Evolutionary conservation across 495 filamentous ascomycete genomes (phyloP).

Genomic region (Penicillium bialowiezense): DNA sequence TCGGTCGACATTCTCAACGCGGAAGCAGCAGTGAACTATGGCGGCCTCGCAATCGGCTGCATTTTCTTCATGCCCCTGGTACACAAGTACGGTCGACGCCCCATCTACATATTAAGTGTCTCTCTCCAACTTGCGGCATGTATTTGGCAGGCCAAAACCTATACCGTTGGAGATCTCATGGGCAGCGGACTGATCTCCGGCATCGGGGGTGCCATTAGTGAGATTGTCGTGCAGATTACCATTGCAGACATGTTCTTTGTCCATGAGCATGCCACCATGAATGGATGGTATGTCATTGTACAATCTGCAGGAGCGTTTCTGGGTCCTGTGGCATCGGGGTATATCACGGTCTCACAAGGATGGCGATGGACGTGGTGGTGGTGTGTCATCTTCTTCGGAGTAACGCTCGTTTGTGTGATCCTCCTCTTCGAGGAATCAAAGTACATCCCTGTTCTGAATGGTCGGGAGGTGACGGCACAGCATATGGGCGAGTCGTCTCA

Average conservation of each 20-base stretch:
- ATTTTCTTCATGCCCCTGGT: slow-evolving; percentile 46
- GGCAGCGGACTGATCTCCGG: slow-evolving; percentile 32
- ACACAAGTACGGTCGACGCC: slow-evolving; percentile 43
- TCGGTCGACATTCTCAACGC: slow-evolving; percentile 33
- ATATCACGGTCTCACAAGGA: slow-evolving; percentile 40
- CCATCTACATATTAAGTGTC: slow-evolving; percentile 41
- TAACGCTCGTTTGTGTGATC: slow-evolving; percentile 31
- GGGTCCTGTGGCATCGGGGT: slow-evolving; percentile 43
- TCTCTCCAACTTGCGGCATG: slow-evolving; percentile 30
- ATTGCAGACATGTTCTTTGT: slow-evolving; percentile 49
- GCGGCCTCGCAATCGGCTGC: slow-evolving; percentile 37
- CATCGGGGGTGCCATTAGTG: slow-evolving; percentile 36
- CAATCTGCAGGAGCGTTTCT: slow-evolving; percentile 32
- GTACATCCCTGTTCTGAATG: slow-evolving; percentile 18
- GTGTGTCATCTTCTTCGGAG: slow-evolving; percentile 43
- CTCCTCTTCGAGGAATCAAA: slow-evolving; percentile 47
- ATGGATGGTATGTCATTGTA: slow-evolving; percentile 37
- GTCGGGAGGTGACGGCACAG: slow-evolving; percentile 1
- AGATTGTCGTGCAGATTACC: slow-evolving; percentile 46
- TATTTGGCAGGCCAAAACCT: slow-evolving; percentile 37
- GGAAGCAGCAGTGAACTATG: slow-evolving; percentile 33
- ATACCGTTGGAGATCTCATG: slow-evolving; percentile 31
- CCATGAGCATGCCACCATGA: slow-evolving; percentile 43
- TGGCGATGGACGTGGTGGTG: slow-evolving; percentile 56
- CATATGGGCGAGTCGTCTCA: background rate